Percentiles rank a stretch among this genome's conserved stretches.
These are phyloP conservation scores for Vigna trinervia DNA, from an alignment of 306 rosid species.

Conservation along the genomic window DNA sequence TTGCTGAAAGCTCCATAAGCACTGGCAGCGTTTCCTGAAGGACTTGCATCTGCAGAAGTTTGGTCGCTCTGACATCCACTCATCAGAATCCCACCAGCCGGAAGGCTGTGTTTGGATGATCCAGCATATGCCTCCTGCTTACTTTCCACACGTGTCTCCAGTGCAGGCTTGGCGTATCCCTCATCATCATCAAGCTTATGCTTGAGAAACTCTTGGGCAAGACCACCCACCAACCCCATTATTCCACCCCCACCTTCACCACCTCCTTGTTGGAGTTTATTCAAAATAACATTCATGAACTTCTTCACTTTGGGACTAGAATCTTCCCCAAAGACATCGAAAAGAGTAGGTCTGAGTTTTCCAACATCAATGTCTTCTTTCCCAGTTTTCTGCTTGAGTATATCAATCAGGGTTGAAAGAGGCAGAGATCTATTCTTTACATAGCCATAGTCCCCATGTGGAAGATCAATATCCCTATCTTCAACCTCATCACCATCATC, in stretches of 20 bases:
- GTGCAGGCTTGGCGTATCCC: constrained; percentile 78
- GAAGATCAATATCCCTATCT: constrained; percentile 58
- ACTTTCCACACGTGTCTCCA: constrained; percentile 63
- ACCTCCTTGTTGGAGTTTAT: constrained; percentile 59
- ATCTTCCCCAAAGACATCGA: constrained; percentile 93
- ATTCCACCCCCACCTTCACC: constrained; percentile 58
- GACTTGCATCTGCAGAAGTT: constrained; percentile 92
- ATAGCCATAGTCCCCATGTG: constrained; percentile 53
- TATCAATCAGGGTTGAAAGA: constrained; percentile 79
- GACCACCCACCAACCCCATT: constrained; percentile 80
- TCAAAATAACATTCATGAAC: constrained; percentile 82
- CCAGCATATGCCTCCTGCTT: constrained; percentile 89
- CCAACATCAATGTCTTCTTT: constrained; percentile 90
- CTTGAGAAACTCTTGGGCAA: constrained; percentile 88
- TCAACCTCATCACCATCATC: constrained; percentile 46
- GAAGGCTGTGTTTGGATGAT: constrained; percentile 58
- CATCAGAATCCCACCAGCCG: constrained; percentile 73
- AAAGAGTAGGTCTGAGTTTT: constrained; percentile 83
- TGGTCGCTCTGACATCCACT: constrained; percentile 91
- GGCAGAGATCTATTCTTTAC: constrained; percentile 76
- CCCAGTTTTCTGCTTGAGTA: constrained; percentile 92
- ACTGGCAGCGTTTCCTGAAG: constrained; percentile 58
- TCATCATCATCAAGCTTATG: constrained; percentile 76
- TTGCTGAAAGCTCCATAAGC: constrained; percentile 95
- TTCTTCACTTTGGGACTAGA: constrained; percentile 97